phyloP scores from a whole-genome alignment of 352 stramenopile genomes.

The Pythium folliculosum region DNA sequence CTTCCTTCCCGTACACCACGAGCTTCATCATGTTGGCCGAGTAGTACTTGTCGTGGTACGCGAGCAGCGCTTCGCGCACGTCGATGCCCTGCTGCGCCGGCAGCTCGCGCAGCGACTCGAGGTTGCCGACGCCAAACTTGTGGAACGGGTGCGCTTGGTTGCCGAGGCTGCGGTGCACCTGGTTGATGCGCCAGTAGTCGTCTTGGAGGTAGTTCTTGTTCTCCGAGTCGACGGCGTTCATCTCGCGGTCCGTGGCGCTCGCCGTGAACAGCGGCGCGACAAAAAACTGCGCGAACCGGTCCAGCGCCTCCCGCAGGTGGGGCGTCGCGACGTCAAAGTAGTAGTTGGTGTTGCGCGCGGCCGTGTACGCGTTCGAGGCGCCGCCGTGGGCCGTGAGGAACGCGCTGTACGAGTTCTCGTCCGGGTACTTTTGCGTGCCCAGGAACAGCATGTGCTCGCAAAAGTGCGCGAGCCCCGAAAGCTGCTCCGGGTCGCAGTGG shows the following conservation, averaged over 20 bases:
- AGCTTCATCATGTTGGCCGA: slow-evolving; percentile 90
- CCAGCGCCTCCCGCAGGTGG: slow-evolving; percentile 84
- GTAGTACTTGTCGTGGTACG: slow-evolving; percentile 91
- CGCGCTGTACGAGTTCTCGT: slow-evolving; percentile 94
- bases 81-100: slow-evolving; percentile 48
- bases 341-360: slow-evolving; percentile 89
- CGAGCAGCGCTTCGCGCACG: slow-evolving; percentile 68
- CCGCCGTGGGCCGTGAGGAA: slow-evolving; percentile 95
- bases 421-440: slow-evolving; percentile 94
- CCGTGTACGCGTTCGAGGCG: slow-evolving; percentile 94
- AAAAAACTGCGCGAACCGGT: slow-evolving; percentile 98
- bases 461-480: slow-evolving; percentile 92
- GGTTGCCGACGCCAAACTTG: slow-evolving; percentile 92
- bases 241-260: slow-evolving; percentile 91
- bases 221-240: slow-evolving; percentile 96
- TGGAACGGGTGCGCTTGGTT: slow-evolving; percentile 79
- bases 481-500: slow-evolving; percentile 84
- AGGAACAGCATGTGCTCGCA: slow-evolving; percentile 98
- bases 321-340: slow-evolving; percentile 93
- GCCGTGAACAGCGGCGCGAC: slow-evolving; percentile 93
- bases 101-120: slow-evolving; percentile 63
- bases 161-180: slow-evolving; percentile 78
- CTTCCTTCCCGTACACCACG: slow-evolving; percentile 87
- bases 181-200: slow-evolving; percentile 86
- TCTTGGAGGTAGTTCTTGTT: slow-evolving; percentile 96